Evolutionary conservation across 2,329 filamentous ascomycete species (phyloP).

Genomic region (Alternaria gansuensis): DNA sequence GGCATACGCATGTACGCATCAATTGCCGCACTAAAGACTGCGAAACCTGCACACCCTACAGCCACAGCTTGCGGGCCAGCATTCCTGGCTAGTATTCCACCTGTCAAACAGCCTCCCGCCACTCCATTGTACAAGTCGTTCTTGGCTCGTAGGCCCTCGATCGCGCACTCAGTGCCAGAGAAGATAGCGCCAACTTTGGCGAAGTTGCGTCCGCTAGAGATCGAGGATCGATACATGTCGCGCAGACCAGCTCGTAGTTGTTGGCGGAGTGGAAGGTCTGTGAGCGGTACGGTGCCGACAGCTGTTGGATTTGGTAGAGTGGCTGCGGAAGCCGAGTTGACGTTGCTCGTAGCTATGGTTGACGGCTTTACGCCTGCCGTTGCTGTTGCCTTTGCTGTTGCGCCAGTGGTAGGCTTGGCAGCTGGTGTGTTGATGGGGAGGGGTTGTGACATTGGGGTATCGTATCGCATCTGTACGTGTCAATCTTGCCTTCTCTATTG

Average conservation of each 20-base stretch:
- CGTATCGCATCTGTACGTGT: constrained; percentile 86
- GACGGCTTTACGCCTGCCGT: constrained; percentile 18
- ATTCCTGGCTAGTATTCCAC: constrained; percentile 83
- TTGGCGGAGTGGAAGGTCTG: constrained; percentile 78
- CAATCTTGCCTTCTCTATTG: background rate
- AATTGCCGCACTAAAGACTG: constrained; percentile 89
- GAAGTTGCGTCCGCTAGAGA: constrained; percentile 88
- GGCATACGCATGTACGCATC: constrained; percentile 79
- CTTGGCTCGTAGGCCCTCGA: constrained; percentile 90
- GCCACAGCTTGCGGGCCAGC: constrained; percentile 89
- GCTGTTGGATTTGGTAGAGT: constrained; percentile 38
- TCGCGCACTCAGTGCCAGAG: constrained; percentile 91
- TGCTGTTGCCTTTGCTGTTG: constrained; percentile 15
- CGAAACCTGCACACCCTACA: constrained; percentile 90
- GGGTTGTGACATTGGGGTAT: constrained; percentile 76
- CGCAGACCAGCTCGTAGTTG: constrained; percentile 88
- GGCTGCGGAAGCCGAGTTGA: constrained; percentile 14
- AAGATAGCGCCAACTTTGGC: constrained; percentile 92
- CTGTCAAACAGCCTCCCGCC: constrained; percentile 87
- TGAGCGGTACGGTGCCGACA: constrained; percentile 59
- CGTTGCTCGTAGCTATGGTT: constrained; percentile 9
- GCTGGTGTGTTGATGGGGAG: constrained; percentile 45
- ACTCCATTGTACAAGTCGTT: constrained; percentile 92
- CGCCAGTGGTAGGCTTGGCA: constrained; percentile 37
- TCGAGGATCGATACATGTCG: constrained; percentile 90